Percentiles rank a stretch among this genome's conserved stretches.
These are phyloP conservation scores for Ceraceosorus guamensis DNA, from an alignment of 1,284 basidiomycete genomes.

Conservation along the genomic window DNA sequence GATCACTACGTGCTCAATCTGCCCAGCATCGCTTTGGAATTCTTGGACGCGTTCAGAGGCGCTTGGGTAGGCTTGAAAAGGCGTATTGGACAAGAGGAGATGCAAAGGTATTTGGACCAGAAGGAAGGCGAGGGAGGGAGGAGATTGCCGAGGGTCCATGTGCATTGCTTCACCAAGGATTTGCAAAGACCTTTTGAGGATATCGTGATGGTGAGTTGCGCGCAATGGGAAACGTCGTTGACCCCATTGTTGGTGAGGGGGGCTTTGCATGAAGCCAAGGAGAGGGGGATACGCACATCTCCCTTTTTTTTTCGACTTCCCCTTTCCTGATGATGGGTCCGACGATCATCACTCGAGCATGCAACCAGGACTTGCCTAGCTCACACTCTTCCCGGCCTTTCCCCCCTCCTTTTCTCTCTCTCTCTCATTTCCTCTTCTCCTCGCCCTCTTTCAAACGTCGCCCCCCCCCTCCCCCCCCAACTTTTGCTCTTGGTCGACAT, in stretches of 20 bases:
- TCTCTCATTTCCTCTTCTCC: neutral
- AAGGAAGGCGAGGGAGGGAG: conserved; percentile 6
- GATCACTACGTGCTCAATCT: conserved; percentile 96
- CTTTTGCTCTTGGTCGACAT: too few species aligned
- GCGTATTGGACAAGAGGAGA: conserved; percentile 49
- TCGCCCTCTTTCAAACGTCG: too few species aligned
- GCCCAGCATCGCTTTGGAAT: conserved; percentile 80
- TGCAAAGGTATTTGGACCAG: conserved; percentile 13
- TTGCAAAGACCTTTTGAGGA: conserved; percentile 31
- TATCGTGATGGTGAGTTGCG: conserved; percentile 17
- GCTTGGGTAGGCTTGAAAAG: conserved; percentile 54
- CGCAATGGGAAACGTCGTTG: too few species aligned
- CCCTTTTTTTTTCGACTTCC: neutral
- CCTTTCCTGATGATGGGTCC: neutral
- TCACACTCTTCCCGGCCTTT: neutral
- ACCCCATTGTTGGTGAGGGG: too few species aligned
- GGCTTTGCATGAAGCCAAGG: too few species aligned
- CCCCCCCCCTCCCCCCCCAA: too few species aligned
- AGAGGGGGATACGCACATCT: too few species aligned
- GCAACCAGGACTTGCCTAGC: neutral
- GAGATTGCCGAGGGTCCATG: conserved; percentile 79
- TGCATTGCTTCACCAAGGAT: conserved; percentile 91
- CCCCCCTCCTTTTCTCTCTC: neutral
- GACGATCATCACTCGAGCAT: too few species aligned
- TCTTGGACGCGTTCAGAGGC: conserved; percentile 80